Evolutionary conservation across 164 flowering plant genomes (phyloP), one percentile per base, ranked within the genome.

Genomic region (Aristolochia californica): DNA sequence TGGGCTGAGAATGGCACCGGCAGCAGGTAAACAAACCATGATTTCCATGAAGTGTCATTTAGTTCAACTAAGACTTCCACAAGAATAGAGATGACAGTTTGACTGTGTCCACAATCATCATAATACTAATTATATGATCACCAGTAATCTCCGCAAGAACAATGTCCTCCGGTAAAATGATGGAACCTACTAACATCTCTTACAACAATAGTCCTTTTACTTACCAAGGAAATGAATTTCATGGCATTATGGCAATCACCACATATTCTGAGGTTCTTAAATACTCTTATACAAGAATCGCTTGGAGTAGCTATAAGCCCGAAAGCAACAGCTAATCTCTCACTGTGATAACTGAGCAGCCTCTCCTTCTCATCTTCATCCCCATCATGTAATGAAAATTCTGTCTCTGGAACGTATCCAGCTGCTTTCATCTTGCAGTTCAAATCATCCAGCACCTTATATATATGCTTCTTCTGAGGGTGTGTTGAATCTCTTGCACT

Each of bases 91-190:
- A n/a, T n/a, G n/a, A n/a, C n/a, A n/a, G n/a, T n/a, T n/a, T n/a
- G n/a, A n/a, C n/a, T n/a, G n/a, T n/a, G n/a, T n/a, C n/a, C n/a
- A n/a, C n/a, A n/a, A n/a, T n/a, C n/a, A 13, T 43, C 45, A 11
- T 43, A 43, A 11, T 16, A 43, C 14, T 11, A 16, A 43, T 43
- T 11, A 43, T 43, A 43, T 40, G 20, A 44, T 57, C 56, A 64
- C 67, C 67, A 64, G 47, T 64, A 64, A 57, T 64, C 62, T 56
- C 67, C 67, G 43, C 67, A 64, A 50, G 67, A 64, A 52, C 67
- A 64, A 15, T 9, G 18, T 21, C 67, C 67, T 43, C 21, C 62
- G n/a, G 16, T 49, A 49, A 57, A 57, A 30, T 63, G 67, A 49
- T 63, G 67, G 26, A 63, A 63, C 45, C 61, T 56, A 40, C 59